Evolutionary conservation across 169 alveolate genomes (phyloP).

Genomic region (Plasmodium sp.): DNA sequence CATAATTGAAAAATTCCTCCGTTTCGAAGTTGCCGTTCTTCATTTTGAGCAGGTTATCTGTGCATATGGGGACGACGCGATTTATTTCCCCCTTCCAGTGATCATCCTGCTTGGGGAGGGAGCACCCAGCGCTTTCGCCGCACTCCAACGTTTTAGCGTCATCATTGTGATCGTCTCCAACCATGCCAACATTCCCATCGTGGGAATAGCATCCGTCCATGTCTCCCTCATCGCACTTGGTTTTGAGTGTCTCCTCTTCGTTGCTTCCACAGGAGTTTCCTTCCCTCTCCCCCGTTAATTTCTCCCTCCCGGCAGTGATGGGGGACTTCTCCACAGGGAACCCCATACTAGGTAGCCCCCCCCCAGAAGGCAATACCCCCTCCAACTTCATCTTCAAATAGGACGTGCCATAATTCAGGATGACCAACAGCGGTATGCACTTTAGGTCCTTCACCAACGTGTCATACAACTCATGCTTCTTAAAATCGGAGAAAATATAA

Average conservation of each 20-base stretch:
- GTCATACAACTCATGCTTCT: constrained; percentile 18
- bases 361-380: background rate
- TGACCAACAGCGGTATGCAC: constrained; percentile 22
- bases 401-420: constrained; percentile 26
- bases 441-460: constrained; percentile 5
- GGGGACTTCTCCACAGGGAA: background rate
- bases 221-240: constrained; percentile 4
- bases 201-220: background rate
- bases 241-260: background rate
- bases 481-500: constrained; percentile 71
- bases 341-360: background rate
- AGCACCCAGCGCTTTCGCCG: background rate
- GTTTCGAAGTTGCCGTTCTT: constrained; percentile 23
- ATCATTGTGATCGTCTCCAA: background rate
- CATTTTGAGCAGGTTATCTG: constrained; percentile 14
- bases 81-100: background rate
- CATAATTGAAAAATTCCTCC: constrained; percentile 52
- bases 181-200: background rate
- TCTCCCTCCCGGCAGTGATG: background rate
- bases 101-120: background rate
- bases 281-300: background rate
- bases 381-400: constrained; percentile 33
- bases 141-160: background rate
- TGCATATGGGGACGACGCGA: background rate
- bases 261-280: background rate